Conservation (phyloP, 2,329 filamentous ascomycete genomes). For the Scopulariopsis brevicaulis region DNA sequence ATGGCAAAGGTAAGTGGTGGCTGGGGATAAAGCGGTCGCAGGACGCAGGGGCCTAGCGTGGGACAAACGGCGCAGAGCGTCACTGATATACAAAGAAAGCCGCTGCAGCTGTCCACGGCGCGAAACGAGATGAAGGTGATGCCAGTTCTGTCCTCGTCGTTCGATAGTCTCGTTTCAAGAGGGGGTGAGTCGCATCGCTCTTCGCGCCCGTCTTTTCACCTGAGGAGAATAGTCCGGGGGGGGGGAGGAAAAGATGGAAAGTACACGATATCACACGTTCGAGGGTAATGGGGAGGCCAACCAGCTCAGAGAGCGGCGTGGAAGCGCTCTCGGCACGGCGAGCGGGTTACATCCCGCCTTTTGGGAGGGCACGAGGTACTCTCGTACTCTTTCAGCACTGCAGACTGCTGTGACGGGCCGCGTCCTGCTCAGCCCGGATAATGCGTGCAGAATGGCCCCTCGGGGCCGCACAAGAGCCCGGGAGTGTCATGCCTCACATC, state of each 20-base stretch:
- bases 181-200: not conserved
- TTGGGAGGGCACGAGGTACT: not conserved
- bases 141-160: not conserved
- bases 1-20: not conserved
- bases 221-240: not conserved
- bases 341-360: not conserved
- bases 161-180: not conserved
- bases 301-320: not conserved
- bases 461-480: no score
- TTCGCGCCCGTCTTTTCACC: not conserved
- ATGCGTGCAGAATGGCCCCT: no score
- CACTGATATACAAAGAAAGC: not conserved
- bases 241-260: not conserved
- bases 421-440: no score
- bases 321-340: not conserved
- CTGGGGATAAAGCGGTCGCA: not conserved
- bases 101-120: not conserved
- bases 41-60: not conserved
- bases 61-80: not conserved
- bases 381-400: no score
- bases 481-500: no score
- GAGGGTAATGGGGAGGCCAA: not conserved
- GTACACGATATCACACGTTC: not conserved
- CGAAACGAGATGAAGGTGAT: not conserved
- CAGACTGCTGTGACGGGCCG: no score